A percentile compares a stretch with the other conserved stretches of the same genome.
Evolutionary conservation across 192 early-diverging fungal genomes (phyloP).

Genomic region (Linnemannia schmuckeri): DNA sequence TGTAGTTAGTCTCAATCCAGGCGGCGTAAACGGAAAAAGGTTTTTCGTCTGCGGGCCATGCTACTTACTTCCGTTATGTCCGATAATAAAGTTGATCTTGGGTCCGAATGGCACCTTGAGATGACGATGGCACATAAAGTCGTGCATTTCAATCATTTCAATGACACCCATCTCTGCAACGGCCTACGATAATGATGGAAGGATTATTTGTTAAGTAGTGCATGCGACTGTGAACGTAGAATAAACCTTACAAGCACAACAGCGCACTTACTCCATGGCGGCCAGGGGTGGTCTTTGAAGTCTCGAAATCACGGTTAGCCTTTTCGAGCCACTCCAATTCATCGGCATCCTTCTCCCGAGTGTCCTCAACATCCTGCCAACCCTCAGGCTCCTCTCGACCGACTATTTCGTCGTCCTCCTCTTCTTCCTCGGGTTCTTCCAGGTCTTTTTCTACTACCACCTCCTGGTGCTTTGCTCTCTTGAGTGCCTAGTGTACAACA

Average conservation of each 20-base stretch:
- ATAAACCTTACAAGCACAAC: neutral
- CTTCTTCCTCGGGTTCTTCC: slow-evolving; percentile 23
- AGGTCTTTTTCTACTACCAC: slow-evolving; percentile 5
- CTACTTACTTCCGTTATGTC: slow-evolving; percentile 91
- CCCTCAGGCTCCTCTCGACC: slow-evolving; percentile 35
- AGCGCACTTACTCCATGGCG: slow-evolving; percentile 28
- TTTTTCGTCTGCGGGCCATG: neutral
- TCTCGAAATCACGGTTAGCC: slow-evolving; percentile 23
- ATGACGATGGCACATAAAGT: slow-evolving; percentile 97
- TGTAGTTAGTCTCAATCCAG: neutral
- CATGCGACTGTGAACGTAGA: neutral
- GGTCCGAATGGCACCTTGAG: slow-evolving; percentile 83
- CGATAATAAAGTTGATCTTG: slow-evolving; percentile 96
- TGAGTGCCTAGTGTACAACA: neutral
- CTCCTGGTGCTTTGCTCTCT: slow-evolving; percentile 18
- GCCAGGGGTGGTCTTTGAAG: slow-evolving; percentile 16
- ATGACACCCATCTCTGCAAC: slow-evolving; percentile 79
- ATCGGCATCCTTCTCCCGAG: neutral
- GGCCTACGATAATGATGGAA: slow-evolving; percentile 21
- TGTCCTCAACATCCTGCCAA: slow-evolving; percentile 8
- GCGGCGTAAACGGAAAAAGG: too few species aligned
- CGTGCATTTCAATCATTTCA: slow-evolving; percentile 83
- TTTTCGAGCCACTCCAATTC: slow-evolving; percentile 19
- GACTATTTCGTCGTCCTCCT: slow-evolving; percentile 18
- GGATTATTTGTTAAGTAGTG: too few species aligned